Evolutionary conservation across 1,139 yeast species (phyloP), one percentile per base, ranked within the genome.

Genomic region (Insectozyma bohioensis): DNA sequence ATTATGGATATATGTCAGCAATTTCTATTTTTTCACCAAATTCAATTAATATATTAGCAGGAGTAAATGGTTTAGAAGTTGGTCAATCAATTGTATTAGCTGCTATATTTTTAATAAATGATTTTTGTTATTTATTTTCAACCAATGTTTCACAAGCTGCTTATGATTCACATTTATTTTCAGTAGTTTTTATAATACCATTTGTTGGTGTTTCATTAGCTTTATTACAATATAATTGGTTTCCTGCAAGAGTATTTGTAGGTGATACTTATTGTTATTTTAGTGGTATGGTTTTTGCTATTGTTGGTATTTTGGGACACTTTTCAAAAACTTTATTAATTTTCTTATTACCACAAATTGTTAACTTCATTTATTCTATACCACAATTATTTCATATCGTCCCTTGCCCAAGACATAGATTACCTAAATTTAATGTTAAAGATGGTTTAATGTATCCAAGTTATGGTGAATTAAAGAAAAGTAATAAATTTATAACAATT

Each of bases 211-310:
- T 87, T 3, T 78, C 95, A 1, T 41, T 81, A 2, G 95, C 87
- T 0, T 63, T 92, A 34, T 73, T 85, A 44, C 78, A 75, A 48
- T 82, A 72, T 65, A 92, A 92, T 56, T 85, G 92, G 83, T 92
- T 71, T 63, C 98, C 98, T 1, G 88, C 98, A 0, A 63, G 63
- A 37, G 97, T 87, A 1, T 92, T 92, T 63, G 99, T 94, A 4
- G 99, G 99, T 15, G 99, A 92, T 54, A 92, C 98, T 0, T 94
- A 85, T 63, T 92, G 99, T 60, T 92, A 94, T 60, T 88, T 92
- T 58, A 87, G 96, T 20, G 99, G 99, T 3, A 92, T 92, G 98
- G 95, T 92, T 1, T 90, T 92, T 60, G 98, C 97, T 0, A 94
- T 90, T 23, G 95, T 87, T 17, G 97, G 97, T 3, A 94, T 92